These are phyloP conservation scores for Pisolithus tinctorius DNA, from an alignment of 768 basidiomycete genomes.

Conservation along the genomic window DNA sequence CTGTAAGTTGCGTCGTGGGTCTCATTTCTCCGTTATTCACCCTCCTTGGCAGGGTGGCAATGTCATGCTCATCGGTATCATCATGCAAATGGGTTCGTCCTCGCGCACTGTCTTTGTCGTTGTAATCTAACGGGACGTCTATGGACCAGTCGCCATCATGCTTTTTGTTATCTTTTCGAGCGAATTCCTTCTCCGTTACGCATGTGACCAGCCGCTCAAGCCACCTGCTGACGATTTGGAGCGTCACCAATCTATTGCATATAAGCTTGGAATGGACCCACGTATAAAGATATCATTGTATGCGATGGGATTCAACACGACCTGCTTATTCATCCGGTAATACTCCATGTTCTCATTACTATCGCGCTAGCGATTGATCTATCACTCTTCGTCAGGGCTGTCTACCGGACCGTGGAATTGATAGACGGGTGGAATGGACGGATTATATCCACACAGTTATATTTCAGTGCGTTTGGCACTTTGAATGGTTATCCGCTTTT, in stretches of 20 bases:
- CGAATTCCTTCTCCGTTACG: slow-evolving; percentile 41
- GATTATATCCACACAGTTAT: slow-evolving; percentile 42
- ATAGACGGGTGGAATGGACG: slow-evolving; percentile 35
- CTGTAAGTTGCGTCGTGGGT: slow-evolving; percentile 10
- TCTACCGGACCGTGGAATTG: slow-evolving; percentile 45
- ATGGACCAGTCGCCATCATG: slow-evolving; percentile 30
- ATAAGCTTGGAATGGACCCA: slow-evolving; percentile 11
- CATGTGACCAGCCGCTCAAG: slow-evolving; percentile 28
- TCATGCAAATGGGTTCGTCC: slow-evolving; percentile 43
- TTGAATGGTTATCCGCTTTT: slow-evolving; percentile 10
- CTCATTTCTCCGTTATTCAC: not conserved
- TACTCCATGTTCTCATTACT: slow-evolving; percentile 2
- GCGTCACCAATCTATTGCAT: slow-evolving; percentile 6
- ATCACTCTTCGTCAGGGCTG: slow-evolving; percentile 22
- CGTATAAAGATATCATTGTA: slow-evolving; percentile 9
- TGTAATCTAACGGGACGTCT: slow-evolving; percentile 5
- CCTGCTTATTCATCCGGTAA: slow-evolving; percentile 46
- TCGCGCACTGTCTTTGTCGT: not conserved
- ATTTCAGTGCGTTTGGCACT: slow-evolving; percentile 31
- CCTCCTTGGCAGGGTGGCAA: slow-evolving; percentile 31
- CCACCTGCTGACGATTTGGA: slow-evolving; percentile 5
- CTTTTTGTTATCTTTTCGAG: slow-evolving; percentile 33
- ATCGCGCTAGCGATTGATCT: not conserved
- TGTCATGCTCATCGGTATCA: slow-evolving; percentile 59
- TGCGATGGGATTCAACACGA: slow-evolving; percentile 33